Conservation (phyloP, 164 flowering plant species). For the Liriodendron chinense region DNA sequence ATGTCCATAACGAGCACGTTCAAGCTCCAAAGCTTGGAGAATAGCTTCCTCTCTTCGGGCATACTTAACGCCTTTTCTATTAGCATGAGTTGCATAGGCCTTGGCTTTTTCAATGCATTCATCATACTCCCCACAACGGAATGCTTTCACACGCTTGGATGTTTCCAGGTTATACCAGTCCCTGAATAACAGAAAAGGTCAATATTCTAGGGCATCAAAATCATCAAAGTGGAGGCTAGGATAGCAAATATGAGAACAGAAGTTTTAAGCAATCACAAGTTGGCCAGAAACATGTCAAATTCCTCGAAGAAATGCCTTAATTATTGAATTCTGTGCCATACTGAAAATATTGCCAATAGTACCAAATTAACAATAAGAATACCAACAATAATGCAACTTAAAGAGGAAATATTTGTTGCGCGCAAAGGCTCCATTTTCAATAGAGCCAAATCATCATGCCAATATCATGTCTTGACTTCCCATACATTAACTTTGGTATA, state of each 20-base stretch:
- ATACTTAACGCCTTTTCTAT: conserved; percentile 67
- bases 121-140: conserved; percentile 89
- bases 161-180: conserved; percentile 96
- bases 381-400: background rate
- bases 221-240: background rate
- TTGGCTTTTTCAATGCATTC: conserved; percentile 80
- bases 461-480: background rate
- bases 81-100: conserved; percentile 46
- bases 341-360: too few relatives aligned
- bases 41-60: conserved; percentile 92
- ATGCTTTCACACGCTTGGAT: conserved; percentile 83
- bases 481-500: background rate
- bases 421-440: background rate
- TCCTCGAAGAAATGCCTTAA: background rate
- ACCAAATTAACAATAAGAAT: background rate
- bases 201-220: background rate
- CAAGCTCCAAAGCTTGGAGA: conserved; percentile 83
- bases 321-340: background rate
- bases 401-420: background rate
- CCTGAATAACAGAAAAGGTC: conserved; percentile 32
- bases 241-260: background rate
- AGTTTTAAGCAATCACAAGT: background rate
- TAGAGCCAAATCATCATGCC: background rate
- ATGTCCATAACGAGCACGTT: conserved; percentile 36
- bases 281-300: background rate